Evolutionary conservation across 345 rosid species (phyloP), one percentile per base, ranked within the genome.

Genomic region (Dimocarpus longan): DNA sequence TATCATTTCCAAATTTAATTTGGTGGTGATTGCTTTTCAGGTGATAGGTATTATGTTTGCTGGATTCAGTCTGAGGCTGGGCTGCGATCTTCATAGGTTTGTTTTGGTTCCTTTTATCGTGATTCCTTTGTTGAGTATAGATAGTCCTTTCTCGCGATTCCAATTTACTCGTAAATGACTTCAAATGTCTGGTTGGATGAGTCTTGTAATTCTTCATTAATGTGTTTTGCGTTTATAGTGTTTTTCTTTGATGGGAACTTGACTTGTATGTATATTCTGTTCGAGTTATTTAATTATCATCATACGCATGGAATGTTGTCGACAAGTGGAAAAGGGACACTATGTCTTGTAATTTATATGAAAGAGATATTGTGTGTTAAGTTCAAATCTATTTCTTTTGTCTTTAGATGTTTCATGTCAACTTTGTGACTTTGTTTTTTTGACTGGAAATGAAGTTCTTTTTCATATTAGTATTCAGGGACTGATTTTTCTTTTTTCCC

Each of bases 1-100:
- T 16, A 54, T 5, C n/a, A 21, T 60, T n/a, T 42, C 24, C 3
- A 19, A 1, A 3, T 7, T 46, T 46, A 7, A 46, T 67, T 78
- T 63, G 13, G 40, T 66, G 9, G 3, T 44, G 19, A n/a, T 39
- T 68, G 7, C 68, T 75, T 37, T 57, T 77, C 70, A 54, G 82
- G 87, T 81, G 57, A 76, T 75, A 65, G 85, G 24, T 82, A 85
- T 82, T 46, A 88, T 89, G 91, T 75, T 82, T 79, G 76, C 67
- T 76, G 86, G 86, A 78, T 78, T 59, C 70, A 22, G 68, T 77
- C 79, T 74, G 72, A 46, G 78, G 85, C 75, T 37, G 76, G 76
- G 43, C 68, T 72, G 74, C 71, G 76, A 82, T 80, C 80, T 79
- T 70, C 64, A 62, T 75, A 82, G 85, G 88, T 87, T 32, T 9